These are phyloP conservation scores for Penicillium digitatum DNA, from an alignment of 2,329 filamentous ascomycete genomes.

Conservation along the genomic window DNA sequence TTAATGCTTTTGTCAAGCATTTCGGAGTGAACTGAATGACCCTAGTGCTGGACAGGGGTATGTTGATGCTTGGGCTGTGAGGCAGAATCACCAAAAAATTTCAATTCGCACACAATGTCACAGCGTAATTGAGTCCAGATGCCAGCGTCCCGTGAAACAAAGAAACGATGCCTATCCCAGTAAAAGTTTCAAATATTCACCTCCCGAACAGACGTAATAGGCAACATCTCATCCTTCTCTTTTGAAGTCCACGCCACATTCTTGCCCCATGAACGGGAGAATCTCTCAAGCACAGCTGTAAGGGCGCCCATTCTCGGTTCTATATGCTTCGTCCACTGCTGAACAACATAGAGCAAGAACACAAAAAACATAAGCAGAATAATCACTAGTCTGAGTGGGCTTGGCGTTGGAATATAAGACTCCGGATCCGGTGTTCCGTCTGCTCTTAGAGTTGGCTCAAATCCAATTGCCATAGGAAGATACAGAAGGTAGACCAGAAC, in stretches of 20 bases:
- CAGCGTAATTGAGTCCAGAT: neutral
- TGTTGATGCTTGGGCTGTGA: constrained; percentile 42
- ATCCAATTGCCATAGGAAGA: constrained; percentile 34
- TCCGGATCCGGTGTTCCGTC: constrained; percentile 31
- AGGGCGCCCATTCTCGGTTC: constrained; percentile 49
- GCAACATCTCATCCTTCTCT: neutral
- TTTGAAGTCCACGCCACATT: neutral
- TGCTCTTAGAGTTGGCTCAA: constrained; percentile 4
- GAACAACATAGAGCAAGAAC: constrained; percentile 46
- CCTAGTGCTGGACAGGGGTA: neutral
- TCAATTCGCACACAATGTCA: neutral
- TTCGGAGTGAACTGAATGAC: neutral
- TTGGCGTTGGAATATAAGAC: constrained; percentile 36
- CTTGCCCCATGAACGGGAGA: constrained; percentile 21
- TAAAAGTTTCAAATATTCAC: neutral
- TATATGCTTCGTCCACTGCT: constrained; percentile 53
- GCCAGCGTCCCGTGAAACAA: neutral
- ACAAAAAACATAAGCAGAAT: constrained; percentile 47
- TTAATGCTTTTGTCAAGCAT: neutral
- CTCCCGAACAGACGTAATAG: neutral
- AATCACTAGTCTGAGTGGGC: constrained; percentile 37
- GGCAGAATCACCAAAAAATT: constrained; percentile 23
- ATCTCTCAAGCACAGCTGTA: constrained; percentile 24
- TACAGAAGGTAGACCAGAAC: constrained; percentile 60
- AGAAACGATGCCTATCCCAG: neutral